Percentiles rank a stretch among this genome's conserved stretches.
These are phyloP conservation scores for Neofusicoccum parvum DNA, from an alignment of 2,329 filamentous ascomycete species.

Conservation along the genomic window DNA sequence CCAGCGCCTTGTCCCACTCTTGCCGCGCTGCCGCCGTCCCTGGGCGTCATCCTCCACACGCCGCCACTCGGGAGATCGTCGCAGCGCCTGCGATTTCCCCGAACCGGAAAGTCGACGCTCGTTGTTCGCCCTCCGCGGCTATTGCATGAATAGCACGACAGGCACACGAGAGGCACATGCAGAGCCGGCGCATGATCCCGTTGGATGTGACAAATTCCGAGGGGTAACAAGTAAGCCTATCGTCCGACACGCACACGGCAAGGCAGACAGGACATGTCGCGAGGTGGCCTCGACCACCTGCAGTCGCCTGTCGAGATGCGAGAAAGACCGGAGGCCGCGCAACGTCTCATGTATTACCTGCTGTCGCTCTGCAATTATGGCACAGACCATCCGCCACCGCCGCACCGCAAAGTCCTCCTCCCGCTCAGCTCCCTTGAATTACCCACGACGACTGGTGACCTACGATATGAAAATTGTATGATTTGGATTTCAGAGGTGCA, in stretches of 20 bases:
- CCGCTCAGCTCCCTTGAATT: neutral
- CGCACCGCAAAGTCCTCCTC: neutral
- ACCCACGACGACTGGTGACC: neutral
- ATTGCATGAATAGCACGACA: neutral
- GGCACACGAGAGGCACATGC: neutral
- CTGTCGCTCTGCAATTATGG: neutral
- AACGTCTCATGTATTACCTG: constrained; percentile 8
- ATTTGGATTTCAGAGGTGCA: neutral
- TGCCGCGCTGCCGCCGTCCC: too few species aligned
- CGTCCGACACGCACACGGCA: neutral
- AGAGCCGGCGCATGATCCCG: neutral
- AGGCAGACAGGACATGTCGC: neutral
- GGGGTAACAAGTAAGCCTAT: neutral
- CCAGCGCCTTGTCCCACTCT: too few species aligned
- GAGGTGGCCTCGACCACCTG: too few species aligned
- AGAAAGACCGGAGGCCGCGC: neutral
- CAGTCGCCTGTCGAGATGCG: neutral
- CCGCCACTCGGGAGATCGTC: too few species aligned
- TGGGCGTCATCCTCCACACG: too few species aligned
- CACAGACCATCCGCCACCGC: neutral
- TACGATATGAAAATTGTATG: neutral
- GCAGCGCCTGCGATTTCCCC: too few species aligned
- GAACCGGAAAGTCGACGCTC: too few species aligned
- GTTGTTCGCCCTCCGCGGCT: too few species aligned
- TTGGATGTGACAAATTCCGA: neutral